Percentiles rank a stretch among this genome's conserved stretches.
These are phyloP conservation scores for Sugiyamaella grinbergsii DNA, from an alignment of 1,139 yeast species.

Conservation along the genomic window DNA sequence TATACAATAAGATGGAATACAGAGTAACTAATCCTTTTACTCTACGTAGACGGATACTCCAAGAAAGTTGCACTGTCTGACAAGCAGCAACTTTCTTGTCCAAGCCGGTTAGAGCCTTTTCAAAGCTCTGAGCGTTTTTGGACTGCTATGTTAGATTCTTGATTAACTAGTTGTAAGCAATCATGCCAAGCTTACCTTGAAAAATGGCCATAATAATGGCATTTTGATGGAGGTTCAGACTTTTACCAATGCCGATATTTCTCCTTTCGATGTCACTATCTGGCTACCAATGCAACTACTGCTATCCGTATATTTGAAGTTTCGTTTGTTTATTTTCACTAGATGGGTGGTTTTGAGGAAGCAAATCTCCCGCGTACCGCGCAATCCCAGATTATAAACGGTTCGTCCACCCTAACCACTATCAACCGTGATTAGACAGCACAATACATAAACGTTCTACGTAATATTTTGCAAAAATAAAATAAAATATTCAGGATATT, in stretches of 20 bases:
- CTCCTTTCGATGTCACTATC: not conserved
- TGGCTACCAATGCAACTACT: not conserved
- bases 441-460: too few relatives aligned
- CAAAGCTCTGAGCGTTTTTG: constrained; percentile 33
- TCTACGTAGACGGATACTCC: constrained; percentile 34
- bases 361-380: not conserved
- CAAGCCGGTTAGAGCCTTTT: constrained; percentile 38
- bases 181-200: constrained; percentile 1
- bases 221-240: not conserved
- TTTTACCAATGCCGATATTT: not conserved
- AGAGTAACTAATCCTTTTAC: constrained; percentile 38
- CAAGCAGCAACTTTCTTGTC: constrained; percentile 33
- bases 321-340: not conserved
- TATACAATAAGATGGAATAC: constrained; percentile 36
- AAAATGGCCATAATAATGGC: constrained; percentile 13
- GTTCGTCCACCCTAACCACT: not conserved
- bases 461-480: too few relatives aligned
- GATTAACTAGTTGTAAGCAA: not conserved
- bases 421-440: too few relatives aligned
- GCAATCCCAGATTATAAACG: not conserved
- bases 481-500: too few relatives aligned
- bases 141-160: constrained; percentile 18
- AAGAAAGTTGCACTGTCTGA: constrained; percentile 32
- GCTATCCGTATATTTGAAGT: not conserved
- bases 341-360: not conserved